A percentile compares a stretch with the other conserved stretches of the same genome.
Conservation (phyloP, 306 rosid genomes). For the Corylus avellana region DNA sequence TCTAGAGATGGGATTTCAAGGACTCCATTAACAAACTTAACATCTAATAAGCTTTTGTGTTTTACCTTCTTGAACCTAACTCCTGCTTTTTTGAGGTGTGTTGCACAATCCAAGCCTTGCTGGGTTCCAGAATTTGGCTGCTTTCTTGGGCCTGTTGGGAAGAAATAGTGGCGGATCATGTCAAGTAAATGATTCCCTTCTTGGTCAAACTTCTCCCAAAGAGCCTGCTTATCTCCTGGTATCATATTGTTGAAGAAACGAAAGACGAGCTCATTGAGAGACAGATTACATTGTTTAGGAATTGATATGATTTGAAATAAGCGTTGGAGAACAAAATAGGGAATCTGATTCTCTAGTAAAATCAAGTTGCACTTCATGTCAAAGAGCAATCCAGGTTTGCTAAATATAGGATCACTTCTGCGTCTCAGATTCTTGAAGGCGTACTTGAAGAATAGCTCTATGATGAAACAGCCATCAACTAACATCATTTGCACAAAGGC, state of each 20-base stretch:
- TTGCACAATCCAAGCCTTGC: constrained; percentile 23
- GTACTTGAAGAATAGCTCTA: constrained; percentile 53
- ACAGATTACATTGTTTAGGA: constrained; percentile 32
- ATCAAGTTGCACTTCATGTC: constrained; percentile 42
- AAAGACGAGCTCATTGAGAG: constrained; percentile 44
- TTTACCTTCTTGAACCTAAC: constrained; percentile 40
- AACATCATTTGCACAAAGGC: constrained; percentile 48
- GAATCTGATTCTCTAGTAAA: constrained; percentile 62
- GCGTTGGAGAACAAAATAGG: constrained; percentile 44
- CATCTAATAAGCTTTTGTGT: constrained; percentile 45
- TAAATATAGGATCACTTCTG: constrained; percentile 47
- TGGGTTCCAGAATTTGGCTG: neutral
- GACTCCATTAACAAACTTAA: constrained; percentile 44
- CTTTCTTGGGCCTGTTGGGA: constrained; percentile 32
- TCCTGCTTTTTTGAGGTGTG: constrained; percentile 33
- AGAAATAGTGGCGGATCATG: constrained; percentile 45
- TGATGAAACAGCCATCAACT: constrained; percentile 61
- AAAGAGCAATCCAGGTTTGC: constrained; percentile 29
- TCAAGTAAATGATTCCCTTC: constrained; percentile 63
- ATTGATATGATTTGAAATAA: constrained; percentile 43
- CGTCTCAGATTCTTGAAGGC: constrained; percentile 40
- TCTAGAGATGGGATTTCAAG: constrained; percentile 43
- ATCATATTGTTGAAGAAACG: constrained; percentile 42
- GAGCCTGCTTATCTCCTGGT: constrained; percentile 35
- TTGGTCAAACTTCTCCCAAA: constrained; percentile 34